Base-by-base conservation (phyloP, 345 rosid species). In the Rhodomyrtus tomentosa region DNA sequence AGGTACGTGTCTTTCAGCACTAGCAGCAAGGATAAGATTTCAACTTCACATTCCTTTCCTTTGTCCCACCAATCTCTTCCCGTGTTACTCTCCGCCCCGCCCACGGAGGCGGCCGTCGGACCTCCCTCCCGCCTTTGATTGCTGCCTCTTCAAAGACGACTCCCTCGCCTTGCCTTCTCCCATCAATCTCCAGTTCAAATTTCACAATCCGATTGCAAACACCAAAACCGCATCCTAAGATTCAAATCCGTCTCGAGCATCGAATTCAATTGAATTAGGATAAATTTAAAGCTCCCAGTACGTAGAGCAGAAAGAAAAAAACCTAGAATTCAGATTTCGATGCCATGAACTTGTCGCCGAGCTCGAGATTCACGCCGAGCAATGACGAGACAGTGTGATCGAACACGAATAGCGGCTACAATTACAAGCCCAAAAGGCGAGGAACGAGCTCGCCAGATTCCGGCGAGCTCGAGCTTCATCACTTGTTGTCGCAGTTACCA, bases 151-250 rank as follows among this genome's bases (percentile, higher is more conserved):
- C 10, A 10, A 10, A 45, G 49, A 8, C 62, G 83, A 73, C 21
- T 53, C 55, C 7, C 24, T 53, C 87, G 87, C 96, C 85, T 92
- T 94, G 8, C 91, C 93, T 73, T 94, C 96, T 86, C 90, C 92
- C 98, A 95, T 94, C 90, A 82, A 82, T 84, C 52, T 89, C 88
- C 7, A 84, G 24, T n/a, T 51, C 55, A 81, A 81, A 85, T 32
- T 27, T n/a, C 50, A 51, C 81, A 73, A 72, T 22, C 24, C 13
- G n/a, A 4, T 25, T 82, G 10, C 32, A 74, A 16, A 21, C 38
- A 25, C 36, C 18, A 10, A 56, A n/a, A 42, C 55, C 55, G 49
- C 29, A 25, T 40, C 81, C 68, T 50, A 54, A 29, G 10, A 84
- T n/a, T 53, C 59, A 42, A 55, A 54, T 2, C 7, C 10, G 55